Base-by-base conservation (phyloP, 2,329 filamentous ascomycete genomes). In the Penicillium verrucosum region DNA sequence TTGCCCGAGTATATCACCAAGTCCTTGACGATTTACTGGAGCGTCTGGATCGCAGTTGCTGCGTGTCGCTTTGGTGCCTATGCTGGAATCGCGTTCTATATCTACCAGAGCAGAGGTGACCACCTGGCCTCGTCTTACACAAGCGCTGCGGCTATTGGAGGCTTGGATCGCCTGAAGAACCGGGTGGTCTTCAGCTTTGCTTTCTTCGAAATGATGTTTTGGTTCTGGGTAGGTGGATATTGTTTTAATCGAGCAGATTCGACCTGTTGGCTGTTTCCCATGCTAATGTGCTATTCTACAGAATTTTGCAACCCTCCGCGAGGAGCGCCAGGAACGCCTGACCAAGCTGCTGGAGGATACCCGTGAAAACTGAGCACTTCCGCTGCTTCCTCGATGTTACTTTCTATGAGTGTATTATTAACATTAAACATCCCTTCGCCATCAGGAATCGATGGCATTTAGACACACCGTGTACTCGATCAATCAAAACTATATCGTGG, bases 161-260 rank as follows among this genome's bases (percentile, higher is more conserved):
- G 81, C 70, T 80, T 85, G 48, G 87, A 92, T 60, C 82, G 84
- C 25, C 74, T 96, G 66, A 91, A 92, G 78, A 96, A 95, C 71
- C 84, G 90, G 49, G 78, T 96, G 40, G 85, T 96, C 40, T 95
- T 97, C 70, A 86, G 89, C 0, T 94, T 91, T 75, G 86, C 85
- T 9, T 94, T 96, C 67, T 70, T 96, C 69, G 92, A 97, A 78
- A 84, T 90, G 72, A 80, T 90, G 63, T 82, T 83, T 59, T 96
- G 92, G 90, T 92, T 96, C 74, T 96, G 92, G 92, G 85, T 85
- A 70, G 60, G 78, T 72, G 14, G 11, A 42, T 6, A 7, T 4
- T 5, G 4, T 9, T 11, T 55, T 40, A 40, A 18, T 32, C 14
- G n/a, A 10, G 16, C 14, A 23, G 37, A 8, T 21, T n/a, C 21